Conservation (phyloP, 2,329 filamentous ascomycete genomes). For the Aspergillus unguis region DNA sequence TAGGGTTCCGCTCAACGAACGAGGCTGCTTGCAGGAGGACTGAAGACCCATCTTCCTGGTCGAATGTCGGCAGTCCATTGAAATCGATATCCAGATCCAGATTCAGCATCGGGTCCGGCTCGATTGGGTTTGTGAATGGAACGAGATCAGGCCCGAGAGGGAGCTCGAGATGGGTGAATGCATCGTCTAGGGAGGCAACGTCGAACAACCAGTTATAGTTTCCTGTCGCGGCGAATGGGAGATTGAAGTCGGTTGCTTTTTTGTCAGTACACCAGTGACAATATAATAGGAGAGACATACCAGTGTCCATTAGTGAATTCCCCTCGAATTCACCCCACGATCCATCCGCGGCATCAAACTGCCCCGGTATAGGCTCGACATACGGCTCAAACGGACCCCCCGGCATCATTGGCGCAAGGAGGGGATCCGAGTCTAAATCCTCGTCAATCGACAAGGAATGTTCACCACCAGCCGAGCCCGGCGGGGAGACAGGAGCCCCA, state of each 20-base stretch:
- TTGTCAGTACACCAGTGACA: neutral
- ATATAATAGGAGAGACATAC: constrained; percentile 19
- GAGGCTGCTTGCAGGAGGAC: constrained; percentile 24
- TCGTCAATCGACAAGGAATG: constrained; percentile 23
- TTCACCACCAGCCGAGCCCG: constrained; percentile 23
- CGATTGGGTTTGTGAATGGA: constrained; percentile 20
- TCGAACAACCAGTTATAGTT: constrained; percentile 65
- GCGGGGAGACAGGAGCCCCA: constrained; percentile 26
- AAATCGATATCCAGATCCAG: constrained; percentile 1
- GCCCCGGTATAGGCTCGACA: constrained; percentile 32
- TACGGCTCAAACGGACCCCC: constrained; percentile 31
- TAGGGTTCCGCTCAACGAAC: constrained; percentile 19
- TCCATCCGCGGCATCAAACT: constrained; percentile 35
- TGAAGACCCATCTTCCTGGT: constrained; percentile 19
- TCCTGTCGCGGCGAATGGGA: constrained; percentile 61
- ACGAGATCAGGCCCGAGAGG: constrained; percentile 24
- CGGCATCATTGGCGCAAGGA: constrained; percentile 32
- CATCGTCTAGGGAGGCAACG: constrained; percentile 36
- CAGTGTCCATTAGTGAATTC: constrained; percentile 59
- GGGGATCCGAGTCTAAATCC: constrained; percentile 23
- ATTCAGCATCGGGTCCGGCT: constrained; percentile 5
- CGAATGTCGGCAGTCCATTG: neutral
- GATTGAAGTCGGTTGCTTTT: constrained; percentile 60
- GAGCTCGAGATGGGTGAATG: constrained; percentile 26
- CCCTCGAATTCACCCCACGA: constrained; percentile 36